Base-by-base conservation (phyloP, 805 yeast species). In the Saccharomycopsis schoenii region DNA sequence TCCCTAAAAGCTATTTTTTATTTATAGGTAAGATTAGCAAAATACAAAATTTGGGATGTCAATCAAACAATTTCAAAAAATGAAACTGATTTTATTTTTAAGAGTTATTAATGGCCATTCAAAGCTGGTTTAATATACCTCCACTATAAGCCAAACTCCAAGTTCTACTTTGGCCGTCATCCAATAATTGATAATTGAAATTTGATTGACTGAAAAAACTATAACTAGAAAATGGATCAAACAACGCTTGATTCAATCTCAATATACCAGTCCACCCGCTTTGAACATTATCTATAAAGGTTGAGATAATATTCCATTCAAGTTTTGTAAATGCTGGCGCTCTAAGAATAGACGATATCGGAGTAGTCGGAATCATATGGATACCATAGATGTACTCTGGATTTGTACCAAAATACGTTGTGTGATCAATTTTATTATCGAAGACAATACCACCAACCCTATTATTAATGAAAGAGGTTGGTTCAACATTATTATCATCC, bases 351-450 rank as follows among this genome's bases (percentile, higher is more conserved):
- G 86, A 80, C 3, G 88, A 83, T 9, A 83, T 74, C 1, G 89
- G 84, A 0, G 88, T 84, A n/a, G 85, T 78, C 19, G 92, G 92
- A 47, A 86, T 68, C 91, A 86, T 86, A 70, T 86, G 90, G 62
- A 86, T 86, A 2, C 93, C 93, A 66, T 86, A 89, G 58, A 84
- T 85, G 66, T 82, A 86, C 71, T 85, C 84, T 54, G 74, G 72
- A 61, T 80, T 73, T 61, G 74, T 68, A 3, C 90, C 91, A 68
- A 86, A 86, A 67, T 80, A 86, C 1, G 92, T 86, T 4, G 88
- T 80, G 73, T 86, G 83, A 68, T 83, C 88, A 61, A 84, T 75
- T 68, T 85, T 85, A 73, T 86, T 86, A 68, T 86, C 90, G 71
- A 85, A 84, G 50, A 81, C 69, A 62, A 86, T 85, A 5, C 93